These are phyloP conservation scores for Ambrosia hybrid DNA, from an alignment of 140 eudicot species.

Conservation along the genomic window DNA sequence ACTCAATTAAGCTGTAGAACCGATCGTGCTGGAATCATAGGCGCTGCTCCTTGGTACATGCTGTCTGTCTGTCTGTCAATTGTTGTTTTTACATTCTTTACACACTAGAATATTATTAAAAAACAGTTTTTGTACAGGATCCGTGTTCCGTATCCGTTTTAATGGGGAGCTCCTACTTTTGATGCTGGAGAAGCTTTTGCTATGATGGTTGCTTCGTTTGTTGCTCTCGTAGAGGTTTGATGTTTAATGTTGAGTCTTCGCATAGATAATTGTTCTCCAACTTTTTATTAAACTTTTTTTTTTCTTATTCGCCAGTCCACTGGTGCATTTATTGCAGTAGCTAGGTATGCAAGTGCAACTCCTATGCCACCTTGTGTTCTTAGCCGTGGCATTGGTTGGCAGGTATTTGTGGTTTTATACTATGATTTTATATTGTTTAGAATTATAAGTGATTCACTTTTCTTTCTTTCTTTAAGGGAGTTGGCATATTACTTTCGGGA, in stretches of 20 bases:
- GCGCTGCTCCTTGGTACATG: constrained; percentile 82
- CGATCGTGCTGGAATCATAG: constrained; percentile 94
- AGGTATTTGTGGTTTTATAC: constrained; percentile 46
- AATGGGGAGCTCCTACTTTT: constrained; percentile 98
- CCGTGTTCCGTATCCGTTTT: constrained; percentile 95
- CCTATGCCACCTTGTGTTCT: constrained; percentile 91
- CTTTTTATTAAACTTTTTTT: background rate
- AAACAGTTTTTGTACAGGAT: constrained; percentile 51
- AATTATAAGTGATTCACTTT: background rate
- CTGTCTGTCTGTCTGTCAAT: too few relatives aligned
- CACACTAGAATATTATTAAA: background rate
- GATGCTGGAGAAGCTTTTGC: constrained; percentile 99
- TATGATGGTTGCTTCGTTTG: constrained; percentile 93
- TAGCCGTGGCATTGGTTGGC: constrained; percentile 99
- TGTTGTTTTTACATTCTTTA: constrained; percentile 2
- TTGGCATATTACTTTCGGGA: constrained; percentile 87
- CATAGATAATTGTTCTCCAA: background rate
- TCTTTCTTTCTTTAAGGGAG: constrained; percentile 52
- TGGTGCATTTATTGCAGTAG: constrained; percentile 82
- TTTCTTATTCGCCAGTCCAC: constrained; percentile 61
- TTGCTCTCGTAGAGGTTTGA: constrained; percentile 88
- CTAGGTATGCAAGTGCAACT: constrained; percentile 96
- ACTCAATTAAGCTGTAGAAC: constrained; percentile 91
- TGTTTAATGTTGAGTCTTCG: background rate
- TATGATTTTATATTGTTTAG: background rate